These are phyloP conservation scores for Colletotrichum spaethianum DNA, from an alignment of 2,329 filamentous ascomycete genomes.

Conservation along the genomic window DNA sequence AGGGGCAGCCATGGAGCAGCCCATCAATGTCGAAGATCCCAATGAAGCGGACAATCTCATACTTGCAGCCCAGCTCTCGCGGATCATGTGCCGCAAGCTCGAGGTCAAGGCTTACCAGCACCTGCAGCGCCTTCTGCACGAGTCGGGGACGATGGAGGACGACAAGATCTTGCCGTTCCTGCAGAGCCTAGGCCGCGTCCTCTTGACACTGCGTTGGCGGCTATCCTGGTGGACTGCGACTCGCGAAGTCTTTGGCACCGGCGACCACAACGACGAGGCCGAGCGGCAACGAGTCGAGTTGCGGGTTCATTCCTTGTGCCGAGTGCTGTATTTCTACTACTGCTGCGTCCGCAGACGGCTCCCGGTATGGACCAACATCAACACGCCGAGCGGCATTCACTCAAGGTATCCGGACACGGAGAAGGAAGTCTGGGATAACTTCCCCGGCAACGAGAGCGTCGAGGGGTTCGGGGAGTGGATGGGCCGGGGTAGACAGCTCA, in stretches of 20 bases:
- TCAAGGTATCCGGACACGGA: slow-evolving; percentile 58
- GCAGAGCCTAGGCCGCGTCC: slow-evolving; percentile 36
- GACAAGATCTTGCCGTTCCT: slow-evolving; percentile 49
- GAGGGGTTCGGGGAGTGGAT: slow-evolving; percentile 58
- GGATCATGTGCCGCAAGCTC: slow-evolving; percentile 60
- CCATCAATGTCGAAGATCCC: slow-evolving; percentile 54
- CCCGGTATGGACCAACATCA: slow-evolving; percentile 53
- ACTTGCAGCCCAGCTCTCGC: slow-evolving; percentile 58
- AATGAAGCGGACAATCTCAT: slow-evolving; percentile 55
- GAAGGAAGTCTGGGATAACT: slow-evolving; percentile 57
- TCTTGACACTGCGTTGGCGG: slow-evolving; percentile 59
- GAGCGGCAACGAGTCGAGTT: slow-evolving; percentile 55
- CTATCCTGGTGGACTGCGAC: slow-evolving; percentile 58
- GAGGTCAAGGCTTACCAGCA: slow-evolving; percentile 60
- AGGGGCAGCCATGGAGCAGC: slow-evolving; percentile 44
- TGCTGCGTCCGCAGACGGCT: slow-evolving; percentile 58
- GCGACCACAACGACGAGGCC: slow-evolving; percentile 51
- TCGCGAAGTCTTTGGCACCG: slow-evolving; percentile 50
- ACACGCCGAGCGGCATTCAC: slow-evolving; percentile 54
- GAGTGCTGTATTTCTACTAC: slow-evolving; percentile 62
- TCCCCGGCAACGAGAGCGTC: slow-evolving; percentile 54
- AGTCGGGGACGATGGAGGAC: slow-evolving; percentile 10
- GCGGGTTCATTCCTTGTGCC: slow-evolving; percentile 56
- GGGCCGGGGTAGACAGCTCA: slow-evolving; percentile 53
- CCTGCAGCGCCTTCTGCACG: slow-evolving; percentile 52